Evolutionary conservation across 2,329 filamentous ascomycete genomes (phyloP).

Genomic region (Epichloe sp.): DNA sequence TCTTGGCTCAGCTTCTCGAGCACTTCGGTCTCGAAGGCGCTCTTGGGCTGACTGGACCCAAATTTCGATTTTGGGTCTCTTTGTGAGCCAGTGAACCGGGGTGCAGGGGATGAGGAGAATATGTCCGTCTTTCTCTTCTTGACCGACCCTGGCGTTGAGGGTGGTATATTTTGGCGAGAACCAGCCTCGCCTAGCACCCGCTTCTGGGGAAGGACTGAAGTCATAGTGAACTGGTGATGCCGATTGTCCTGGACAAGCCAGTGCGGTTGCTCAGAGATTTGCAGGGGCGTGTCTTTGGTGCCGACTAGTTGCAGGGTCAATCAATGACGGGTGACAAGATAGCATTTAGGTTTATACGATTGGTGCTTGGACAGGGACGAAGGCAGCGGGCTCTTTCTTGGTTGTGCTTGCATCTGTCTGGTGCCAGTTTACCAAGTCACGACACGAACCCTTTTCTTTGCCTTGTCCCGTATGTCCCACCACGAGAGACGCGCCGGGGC

Average conservation of each 20-base stretch:
- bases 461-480: neutral
- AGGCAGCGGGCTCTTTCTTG: neutral
- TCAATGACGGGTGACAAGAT: neutral
- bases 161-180: conserved; percentile 46
- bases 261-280: neutral
- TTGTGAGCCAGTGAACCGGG: conserved; percentile 50
- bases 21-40: conserved; percentile 84
- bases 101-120: conserved; percentile 39
- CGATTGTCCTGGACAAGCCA: neutral
- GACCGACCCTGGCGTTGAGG: conserved; percentile 40
- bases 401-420: neutral
- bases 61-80: conserved; percentile 45
- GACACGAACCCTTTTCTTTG: neutral
- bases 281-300: neutral
- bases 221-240: conserved; percentile 22
- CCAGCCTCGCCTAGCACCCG: conserved; percentile 59
- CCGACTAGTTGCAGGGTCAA: neutral
- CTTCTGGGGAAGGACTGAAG: conserved; percentile 51
- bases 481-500: conserved; percentile 18
- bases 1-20: conserved; percentile 94
- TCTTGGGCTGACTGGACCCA: conserved; percentile 70
- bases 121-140: conserved; percentile 72
- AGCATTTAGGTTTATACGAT: neutral
- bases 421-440: neutral
- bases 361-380: neutral